Percentiles rank a stretch among this genome's conserved stretches.
Conservation (phyloP, 2,329 filamentous ascomycete species). For the Cytospora chrysosperma region DNA sequence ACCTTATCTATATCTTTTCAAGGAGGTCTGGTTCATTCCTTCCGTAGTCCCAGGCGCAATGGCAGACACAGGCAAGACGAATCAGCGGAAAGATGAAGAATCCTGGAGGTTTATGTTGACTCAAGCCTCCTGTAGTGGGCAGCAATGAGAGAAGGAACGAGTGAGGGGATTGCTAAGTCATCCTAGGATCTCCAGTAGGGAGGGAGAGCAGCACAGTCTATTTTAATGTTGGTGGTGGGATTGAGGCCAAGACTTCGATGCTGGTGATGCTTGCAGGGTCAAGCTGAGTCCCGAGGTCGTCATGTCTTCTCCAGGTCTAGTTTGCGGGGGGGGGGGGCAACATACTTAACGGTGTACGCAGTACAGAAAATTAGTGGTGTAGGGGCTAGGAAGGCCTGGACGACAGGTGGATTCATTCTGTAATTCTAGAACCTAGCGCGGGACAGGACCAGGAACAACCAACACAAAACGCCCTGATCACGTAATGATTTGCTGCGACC, state of each 20-base stretch:
- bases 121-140: not conserved
- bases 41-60: not conserved
- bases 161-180: not conserved
- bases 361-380: too few relatives aligned
- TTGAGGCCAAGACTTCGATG: not conserved
- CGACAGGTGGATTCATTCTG: not conserved
- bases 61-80: not conserved
- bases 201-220: not conserved
- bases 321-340: not conserved
- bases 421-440: not conserved
- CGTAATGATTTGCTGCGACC: slow-evolving; percentile 4
- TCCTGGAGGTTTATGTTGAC: not conserved
- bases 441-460: not conserved
- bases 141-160: not conserved
- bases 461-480: not conserved
- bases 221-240: not conserved
- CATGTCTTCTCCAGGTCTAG: not conserved
- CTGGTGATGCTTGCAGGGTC: not conserved
- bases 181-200: not conserved
- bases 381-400: not conserved
- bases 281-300: not conserved
- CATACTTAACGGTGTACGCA: too few relatives aligned
- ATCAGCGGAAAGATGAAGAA: not conserved
- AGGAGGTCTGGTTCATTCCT: not conserved
- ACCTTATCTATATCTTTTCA: too few relatives aligned